A percentile compares a stretch with the other conserved stretches of the same genome.
Conservation (phyloP, 1,284 basidiomycete species). For the Trichosporon sp. region DNA sequence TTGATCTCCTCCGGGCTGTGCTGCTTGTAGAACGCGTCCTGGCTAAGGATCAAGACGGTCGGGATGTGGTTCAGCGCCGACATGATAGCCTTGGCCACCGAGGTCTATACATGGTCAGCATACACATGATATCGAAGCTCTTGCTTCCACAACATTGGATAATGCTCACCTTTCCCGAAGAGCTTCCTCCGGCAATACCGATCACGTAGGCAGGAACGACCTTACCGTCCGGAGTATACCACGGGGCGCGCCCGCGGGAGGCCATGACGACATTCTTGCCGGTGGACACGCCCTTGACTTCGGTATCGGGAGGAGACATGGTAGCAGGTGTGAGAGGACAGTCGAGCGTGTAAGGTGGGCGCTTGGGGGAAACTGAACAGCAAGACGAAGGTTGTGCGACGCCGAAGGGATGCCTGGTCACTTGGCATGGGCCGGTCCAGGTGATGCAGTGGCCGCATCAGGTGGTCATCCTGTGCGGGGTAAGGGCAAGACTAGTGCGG, state of each 20-base stretch:
- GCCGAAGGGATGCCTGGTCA: not conserved
- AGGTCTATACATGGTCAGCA: conserved; percentile 58
- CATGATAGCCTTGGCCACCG: conserved; percentile 84
- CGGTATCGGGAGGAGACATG: not conserved
- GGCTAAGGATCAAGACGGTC: conserved; percentile 71
- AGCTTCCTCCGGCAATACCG: conserved; percentile 88
- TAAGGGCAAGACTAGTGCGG: not conserved
- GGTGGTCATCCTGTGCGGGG: not conserved
- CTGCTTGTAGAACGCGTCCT: conserved; percentile 91
- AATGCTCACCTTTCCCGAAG: conserved; percentile 79
- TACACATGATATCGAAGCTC: not conserved
- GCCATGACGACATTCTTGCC: conserved; percentile 74
- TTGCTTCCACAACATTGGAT: not conserved
- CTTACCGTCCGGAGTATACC: conserved; percentile 69
- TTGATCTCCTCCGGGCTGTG: conserved; percentile 72
- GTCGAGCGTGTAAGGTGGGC: not conserved
- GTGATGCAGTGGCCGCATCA: not conserved
- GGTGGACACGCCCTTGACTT: conserved; percentile 2
- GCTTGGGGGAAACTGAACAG: not conserved
- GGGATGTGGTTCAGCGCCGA: conserved; percentile 75
- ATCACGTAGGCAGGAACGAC: conserved; percentile 72
- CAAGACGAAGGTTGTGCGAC: not conserved
- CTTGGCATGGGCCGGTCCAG: not conserved
- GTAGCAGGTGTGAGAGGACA: not conserved
- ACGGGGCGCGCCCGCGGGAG: conserved; percentile 62